Percentiles rank a stretch among this genome's conserved stretches.
Conservation (phyloP, 139 green algal species). For the Picocystis salinarum region DNA sequence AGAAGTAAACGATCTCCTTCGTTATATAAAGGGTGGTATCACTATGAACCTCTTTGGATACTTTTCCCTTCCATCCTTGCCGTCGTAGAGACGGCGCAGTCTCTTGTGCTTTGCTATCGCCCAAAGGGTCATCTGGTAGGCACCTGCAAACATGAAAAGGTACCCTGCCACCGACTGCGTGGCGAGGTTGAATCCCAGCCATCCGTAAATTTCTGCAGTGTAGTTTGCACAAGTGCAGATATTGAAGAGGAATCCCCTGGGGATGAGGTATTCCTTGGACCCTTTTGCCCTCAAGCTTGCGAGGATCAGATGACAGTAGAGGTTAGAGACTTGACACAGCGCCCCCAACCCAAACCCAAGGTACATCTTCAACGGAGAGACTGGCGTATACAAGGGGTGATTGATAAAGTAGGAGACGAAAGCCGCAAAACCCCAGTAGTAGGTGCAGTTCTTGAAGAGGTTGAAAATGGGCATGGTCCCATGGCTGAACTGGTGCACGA, state of each 20-base stretch:
- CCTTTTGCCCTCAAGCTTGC: slow-evolving; percentile 49
- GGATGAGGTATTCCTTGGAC: slow-evolving; percentile 68
- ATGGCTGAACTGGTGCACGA: slow-evolving; percentile 67
- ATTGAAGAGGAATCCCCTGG: slow-evolving; percentile 74
- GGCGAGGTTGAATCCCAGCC: slow-evolving; percentile 69
- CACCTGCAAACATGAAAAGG: slow-evolving; percentile 63
- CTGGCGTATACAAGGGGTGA: slow-evolving; percentile 80
- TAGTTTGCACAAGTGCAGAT: slow-evolving; percentile 97
- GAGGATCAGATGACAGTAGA: slow-evolving; percentile 65
- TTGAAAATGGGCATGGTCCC: slow-evolving; percentile 93
- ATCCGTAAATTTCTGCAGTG: slow-evolving; percentile 69
- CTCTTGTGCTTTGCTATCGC: slow-evolving; percentile 75
- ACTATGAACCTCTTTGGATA: slow-evolving; percentile 84
- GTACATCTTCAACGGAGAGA: slow-evolving; percentile 8
- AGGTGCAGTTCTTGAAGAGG: slow-evolving; percentile 84
- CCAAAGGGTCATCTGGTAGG: slow-evolving; percentile 49
- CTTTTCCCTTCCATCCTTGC: slow-evolving; percentile 64
- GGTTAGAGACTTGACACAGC: slow-evolving; percentile 29
- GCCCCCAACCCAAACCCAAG: slow-evolving; percentile 13
- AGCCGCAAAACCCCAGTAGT: slow-evolving; percentile 75
- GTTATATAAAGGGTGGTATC: slow-evolving; percentile 70
- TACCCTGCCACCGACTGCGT: slow-evolving; percentile 50
- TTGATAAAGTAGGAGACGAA: slow-evolving; percentile 94
- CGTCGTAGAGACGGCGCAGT: slow-evolving; percentile 61
- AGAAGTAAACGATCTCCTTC: too few species aligned